Evolutionary conservation across 2,329 filamentous ascomycete genomes (phyloP), one percentile per base, ranked within the genome.

Genomic region (Microcyclosporella mali): DNA sequence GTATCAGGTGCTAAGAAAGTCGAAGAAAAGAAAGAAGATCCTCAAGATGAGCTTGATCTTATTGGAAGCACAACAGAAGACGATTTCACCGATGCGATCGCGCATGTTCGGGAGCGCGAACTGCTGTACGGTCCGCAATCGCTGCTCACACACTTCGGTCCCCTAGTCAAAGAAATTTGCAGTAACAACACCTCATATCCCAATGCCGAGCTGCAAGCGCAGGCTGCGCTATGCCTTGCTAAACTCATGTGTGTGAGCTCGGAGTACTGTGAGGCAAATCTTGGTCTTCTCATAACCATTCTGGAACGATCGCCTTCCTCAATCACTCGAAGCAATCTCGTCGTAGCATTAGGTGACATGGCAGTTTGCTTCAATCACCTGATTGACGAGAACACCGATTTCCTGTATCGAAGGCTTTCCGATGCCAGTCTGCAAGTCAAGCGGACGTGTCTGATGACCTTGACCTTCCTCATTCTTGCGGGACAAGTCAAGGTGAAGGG

Each of bases 401-500:
- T 97, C 71, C 68, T 98, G 32, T 98, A 98, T 67, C 83, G 92
- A 15, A 82, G 94, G 14, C 77, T 98, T 6, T 94, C 92, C 12
- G 94, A 98, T 60, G 72, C 78, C 12, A 89, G 95, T 56, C 79
- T 81, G 16, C 90, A 85, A 2, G 92, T 98, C 49, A 98, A 97
- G 73, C 82, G 92, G 9, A 98, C 94, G 0, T 98, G 92, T 66
- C 75, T 98, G 16, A 98, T 97, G 92, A 98, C 94, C 1, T 70
- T 98, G 55, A 98, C 94, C 0, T 98, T 98, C 75, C 70, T 98
- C 43, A 98, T 98, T 57, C 70, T 98, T 33, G 92, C 92, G 1
- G 92, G 94, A 18, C 92, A 98, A 67, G 90, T 98, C 70, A 98
- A 98, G 74, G 92, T 98, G 66, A 98, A 98, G 73, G 92, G 92